Percentiles rank a stretch among this genome's conserved stretches.
phyloP scores from a whole-genome alignment of 73 alveolate species.

The Paramecium pentaurelia region DNA sequence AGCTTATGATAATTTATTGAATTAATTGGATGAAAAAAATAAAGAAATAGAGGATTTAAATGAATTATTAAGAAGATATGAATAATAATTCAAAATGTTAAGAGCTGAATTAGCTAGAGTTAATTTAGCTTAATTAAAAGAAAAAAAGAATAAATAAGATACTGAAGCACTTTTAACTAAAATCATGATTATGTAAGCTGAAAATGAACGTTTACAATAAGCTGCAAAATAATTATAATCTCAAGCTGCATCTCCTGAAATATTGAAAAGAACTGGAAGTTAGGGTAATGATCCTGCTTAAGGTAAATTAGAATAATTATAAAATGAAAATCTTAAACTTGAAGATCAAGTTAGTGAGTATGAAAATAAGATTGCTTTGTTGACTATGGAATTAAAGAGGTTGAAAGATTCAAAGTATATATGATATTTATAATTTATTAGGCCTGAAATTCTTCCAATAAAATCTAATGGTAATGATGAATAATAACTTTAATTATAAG shows the following conservation, averaged over 20 bases:
- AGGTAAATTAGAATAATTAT: not conserved
- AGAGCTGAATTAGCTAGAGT: conserved; percentile 27
- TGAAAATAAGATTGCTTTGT: conserved; percentile 40
- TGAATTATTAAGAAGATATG: conserved; percentile 22
- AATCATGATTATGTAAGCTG: not conserved
- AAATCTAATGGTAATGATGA: not conserved
- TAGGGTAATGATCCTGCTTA: not conserved
- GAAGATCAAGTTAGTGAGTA: not conserved
- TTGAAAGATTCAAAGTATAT: not conserved
- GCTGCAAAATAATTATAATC: not conserved
- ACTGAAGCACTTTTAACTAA: not conserved
- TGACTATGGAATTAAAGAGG: conserved; percentile 31
- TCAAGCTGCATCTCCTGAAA: not conserved
- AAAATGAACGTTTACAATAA: conserved; percentile 4
- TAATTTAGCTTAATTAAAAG: not conserved
- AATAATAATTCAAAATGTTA: conserved; percentile 9
- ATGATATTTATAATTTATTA: not conserved
- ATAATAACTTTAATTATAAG: not conserved
- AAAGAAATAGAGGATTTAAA: conserved; percentile 27
- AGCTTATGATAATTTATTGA: not conserved
- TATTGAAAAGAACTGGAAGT: not conserved
- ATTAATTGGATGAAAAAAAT: not conserved
- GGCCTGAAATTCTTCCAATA: not conserved
- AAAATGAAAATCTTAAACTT: not conserved
- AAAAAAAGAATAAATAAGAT: not conserved